Evolutionary conservation across 257 asterid genomes (phyloP), one percentile per base, ranked within the genome.

Genomic region (Capsicum pubescens): DNA sequence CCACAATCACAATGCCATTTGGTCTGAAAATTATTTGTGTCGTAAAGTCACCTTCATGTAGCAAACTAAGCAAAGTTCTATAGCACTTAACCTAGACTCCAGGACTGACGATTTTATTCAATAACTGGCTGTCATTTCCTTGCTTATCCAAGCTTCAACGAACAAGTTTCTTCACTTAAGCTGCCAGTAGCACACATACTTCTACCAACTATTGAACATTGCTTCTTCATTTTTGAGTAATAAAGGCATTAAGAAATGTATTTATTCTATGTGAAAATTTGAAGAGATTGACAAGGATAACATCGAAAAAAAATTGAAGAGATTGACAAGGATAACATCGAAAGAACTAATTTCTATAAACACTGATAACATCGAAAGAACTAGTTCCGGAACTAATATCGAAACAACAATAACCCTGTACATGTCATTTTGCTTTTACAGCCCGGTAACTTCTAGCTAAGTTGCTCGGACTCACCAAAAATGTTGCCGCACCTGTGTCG

Each of bases 1-100:
- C 98, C 99, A 85, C 98, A 96, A 26, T 92, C 88, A 94, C 88
- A 78, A 94, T 93, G 87, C 98, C 97, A 85, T 95, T 87, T 74
- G 92, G 92, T 87, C 99, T 97, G 93, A 84, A 86, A 83, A 86
- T 88, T 74, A 63, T 71, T 26, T 79, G 57, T 32, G 59, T 69
- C 19, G 10, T 84, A 16, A 82, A 82, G 54, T 68, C 44, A 39
- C 35, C 70, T 32, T n/a, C 32, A 58, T 80, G 35, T 59, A 44
- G 13, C 60, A 14, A 60, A 16, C 8, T 76, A 76, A 76, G 21
- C 48, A 52, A 76, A 21, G n/a, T 26, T 50, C 14, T 52, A 76
- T 63, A 52, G 12, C 39, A 13, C 26, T 52, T 54, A 76, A 52
- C 15, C 42, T 52, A 21, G 60, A 55, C 63, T 76, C 63, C 63